A percentile compares a stretch with the other conserved stretches of the same genome.
phyloP scores from a whole-genome alignment of 1,139 yeast species.

The Blastobotrys arbuscula region DNA sequence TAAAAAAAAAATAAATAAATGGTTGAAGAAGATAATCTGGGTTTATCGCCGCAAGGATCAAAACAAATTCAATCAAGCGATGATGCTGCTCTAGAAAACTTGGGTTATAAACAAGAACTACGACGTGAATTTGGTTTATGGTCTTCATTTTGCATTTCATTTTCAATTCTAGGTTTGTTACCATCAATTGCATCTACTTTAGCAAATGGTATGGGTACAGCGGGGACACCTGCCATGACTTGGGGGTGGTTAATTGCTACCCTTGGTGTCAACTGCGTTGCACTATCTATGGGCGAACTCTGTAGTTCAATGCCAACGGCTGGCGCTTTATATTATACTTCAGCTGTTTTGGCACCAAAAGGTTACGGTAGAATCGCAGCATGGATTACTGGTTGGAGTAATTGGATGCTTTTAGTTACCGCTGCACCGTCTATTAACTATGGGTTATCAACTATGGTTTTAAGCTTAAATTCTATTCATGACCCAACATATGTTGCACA shows the following conservation, averaged over 20 bases:
- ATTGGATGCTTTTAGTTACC: constrained; percentile 52
- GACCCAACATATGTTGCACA: constrained; percentile 40
- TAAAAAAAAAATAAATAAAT: not conserved
- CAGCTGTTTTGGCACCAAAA: constrained; percentile 1
- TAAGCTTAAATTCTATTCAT: constrained; percentile 43
- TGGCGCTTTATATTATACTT: constrained; percentile 2
- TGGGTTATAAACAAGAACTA: constrained; percentile 72
- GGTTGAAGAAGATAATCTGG: not conserved
- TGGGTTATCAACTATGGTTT: constrained; percentile 54
- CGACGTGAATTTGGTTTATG: constrained; percentile 54
- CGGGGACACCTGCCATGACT: constrained; percentile 52
- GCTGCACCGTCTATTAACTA: constrained; percentile 60
- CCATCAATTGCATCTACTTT: constrained; percentile 51
- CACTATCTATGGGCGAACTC: constrained; percentile 4
- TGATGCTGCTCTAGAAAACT: constrained; percentile 33
- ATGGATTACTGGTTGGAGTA: constrained; percentile 30
- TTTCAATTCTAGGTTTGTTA: constrained; percentile 60
- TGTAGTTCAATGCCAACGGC: constrained; percentile 1
- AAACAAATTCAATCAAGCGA: constrained; percentile 14
- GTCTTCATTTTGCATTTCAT: constrained; percentile 62
- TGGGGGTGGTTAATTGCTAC: constrained; percentile 61
- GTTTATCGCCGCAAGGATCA: constrained; percentile 5
- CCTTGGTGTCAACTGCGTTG: constrained; percentile 43
- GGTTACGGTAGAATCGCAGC: not conserved
- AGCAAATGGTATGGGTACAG: constrained; percentile 42